A percentile compares a stretch with the other conserved stretches of the same genome.
These are phyloP conservation scores for Calocybe gangraenosa DNA, from an alignment of 768 basidiomycete species.

Conservation along the genomic window DNA sequence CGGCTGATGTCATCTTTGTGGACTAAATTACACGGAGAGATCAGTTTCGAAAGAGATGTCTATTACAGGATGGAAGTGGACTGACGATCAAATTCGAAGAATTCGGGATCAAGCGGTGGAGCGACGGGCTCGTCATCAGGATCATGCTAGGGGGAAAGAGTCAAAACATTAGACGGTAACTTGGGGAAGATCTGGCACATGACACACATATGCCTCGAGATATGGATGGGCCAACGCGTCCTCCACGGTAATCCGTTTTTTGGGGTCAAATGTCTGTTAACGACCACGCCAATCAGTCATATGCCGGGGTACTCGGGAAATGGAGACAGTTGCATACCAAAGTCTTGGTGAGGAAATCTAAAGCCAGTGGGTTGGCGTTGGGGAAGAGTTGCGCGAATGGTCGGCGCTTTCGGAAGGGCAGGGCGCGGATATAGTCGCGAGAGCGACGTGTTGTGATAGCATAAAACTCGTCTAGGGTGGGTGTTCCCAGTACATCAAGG, in stretches of 20 bases:
- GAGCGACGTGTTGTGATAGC: constrained; percentile 91
- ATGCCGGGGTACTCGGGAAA: constrained; percentile 22
- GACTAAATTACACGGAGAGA: constrained; percentile 49
- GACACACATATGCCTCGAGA: constrained; percentile 82
- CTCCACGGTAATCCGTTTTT: constrained; percentile 93
- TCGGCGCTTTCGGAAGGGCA: constrained; percentile 88
- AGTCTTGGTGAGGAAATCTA: constrained; percentile 73
- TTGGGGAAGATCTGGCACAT: neutral
- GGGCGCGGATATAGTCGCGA: constrained; percentile 90
- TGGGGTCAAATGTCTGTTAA: constrained; percentile 91
- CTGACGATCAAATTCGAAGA: constrained; percentile 96
- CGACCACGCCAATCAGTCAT: neutral
- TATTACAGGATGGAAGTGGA: constrained; percentile 13
- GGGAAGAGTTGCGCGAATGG: constrained; percentile 87
- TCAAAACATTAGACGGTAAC: neutral
- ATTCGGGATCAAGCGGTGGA: constrained; percentile 91
- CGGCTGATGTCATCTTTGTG: constrained; percentile 95
- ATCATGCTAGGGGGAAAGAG: constrained; percentile 58
- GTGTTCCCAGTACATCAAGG: constrained; percentile 95
- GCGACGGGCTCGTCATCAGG: constrained; percentile 96
- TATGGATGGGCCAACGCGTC: constrained; percentile 94
- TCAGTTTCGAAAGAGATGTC: neutral
- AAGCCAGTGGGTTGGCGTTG: constrained; percentile 75
- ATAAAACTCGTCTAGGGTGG: constrained; percentile 96
- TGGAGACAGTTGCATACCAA: constrained; percentile 48